Evolutionary conservation across 345 rosid species (phyloP), one percentile per base, ranked within the genome.

Genomic region (Gossypium rotundifolium): DNA sequence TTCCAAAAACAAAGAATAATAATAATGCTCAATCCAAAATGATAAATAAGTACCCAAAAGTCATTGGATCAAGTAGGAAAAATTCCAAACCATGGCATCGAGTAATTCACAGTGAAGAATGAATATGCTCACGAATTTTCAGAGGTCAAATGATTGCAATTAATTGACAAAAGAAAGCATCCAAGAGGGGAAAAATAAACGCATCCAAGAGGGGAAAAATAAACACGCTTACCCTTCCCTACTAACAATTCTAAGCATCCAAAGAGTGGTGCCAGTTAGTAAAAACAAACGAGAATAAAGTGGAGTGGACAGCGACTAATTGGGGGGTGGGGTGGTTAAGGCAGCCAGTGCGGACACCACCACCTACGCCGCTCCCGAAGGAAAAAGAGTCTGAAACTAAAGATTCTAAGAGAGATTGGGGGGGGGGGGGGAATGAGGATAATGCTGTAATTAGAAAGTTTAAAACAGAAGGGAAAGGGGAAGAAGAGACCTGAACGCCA

Each of bases 401-500:
- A 13, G 66, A 13, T 44, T 14, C 61, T 20, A 44, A 44, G n/a
- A 38, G 23, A 23, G 6, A 13, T 0, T 0, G 6, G 1, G 4
- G 38, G 33, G 33, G 27, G 33, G 29, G 9, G 25, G 23, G 1
- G 1, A 27, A 70, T 49, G 45, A 53, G 17, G 4, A 44, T 22
- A 62, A 74, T 33, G 69, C 69, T 33, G 12, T 2, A 60, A 20
- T 17, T 17, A 17, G 44, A 58, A 46, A 23, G 10, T 7, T 22
- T 23, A 29, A 12, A 51, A 52, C 5, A 46, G 16, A 40, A 61
- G 57, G 13, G 27, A 55, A 63, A 33, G 44, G 65, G 18, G 20
- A 20, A 55, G 60, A 18, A 11, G 60, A n/a, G 75, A 92, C 98
- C 97, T 92, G 87, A 82, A 94, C 97, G 29, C 93, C 94, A 0